Conservation (phyloP, 164 flowering plant genomes). For the Nymphaea colorata region DNA sequence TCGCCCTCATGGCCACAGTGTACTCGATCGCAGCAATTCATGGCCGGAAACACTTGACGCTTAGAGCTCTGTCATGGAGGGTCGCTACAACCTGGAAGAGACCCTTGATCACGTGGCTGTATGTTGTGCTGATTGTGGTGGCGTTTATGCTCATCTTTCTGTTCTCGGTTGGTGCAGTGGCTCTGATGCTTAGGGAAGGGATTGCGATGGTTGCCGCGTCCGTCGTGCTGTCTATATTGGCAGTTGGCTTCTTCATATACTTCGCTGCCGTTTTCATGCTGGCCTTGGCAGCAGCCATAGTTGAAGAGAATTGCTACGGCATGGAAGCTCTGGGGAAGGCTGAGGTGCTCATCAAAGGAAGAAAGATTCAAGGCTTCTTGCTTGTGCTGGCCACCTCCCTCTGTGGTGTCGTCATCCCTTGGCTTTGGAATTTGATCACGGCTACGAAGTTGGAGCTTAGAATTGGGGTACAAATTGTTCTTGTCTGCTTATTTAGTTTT, state of each 20-base stretch:
- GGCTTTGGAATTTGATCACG: not conserved
- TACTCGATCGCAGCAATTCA: not conserved
- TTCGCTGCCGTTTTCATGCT: constrained; percentile 7
- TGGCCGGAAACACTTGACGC: constrained; percentile 1
- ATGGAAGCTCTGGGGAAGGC: constrained; percentile 9
- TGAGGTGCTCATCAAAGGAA: constrained; percentile 11
- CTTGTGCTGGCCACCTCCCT: not conserved
- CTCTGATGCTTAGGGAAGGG: not conserved
- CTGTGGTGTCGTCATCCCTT: not conserved
- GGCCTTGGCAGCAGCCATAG: constrained; percentile 10
- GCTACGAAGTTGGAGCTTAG: not conserved
- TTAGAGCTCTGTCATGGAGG: constrained; percentile 5
- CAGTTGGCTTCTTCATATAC: constrained; percentile 1
- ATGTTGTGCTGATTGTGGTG: constrained; percentile 1
- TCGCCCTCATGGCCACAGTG: constrained; percentile 3
- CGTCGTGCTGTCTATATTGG: not conserved
- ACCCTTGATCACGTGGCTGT: constrained; percentile 13
- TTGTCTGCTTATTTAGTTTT: constrained; percentile 2
- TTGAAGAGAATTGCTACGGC: constrained; percentile 11
- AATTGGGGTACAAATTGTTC: not conserved
- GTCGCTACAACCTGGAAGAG: constrained; percentile 11
- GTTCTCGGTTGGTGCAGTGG: not conserved
- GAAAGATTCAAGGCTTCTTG: constrained; percentile 12
- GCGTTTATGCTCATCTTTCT: not conserved
- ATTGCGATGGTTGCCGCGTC: not conserved